phyloP scores from a whole-genome alignment of 2,329 filamentous ascomycete genomes.

The Aureobasidium sp. region DNA sequence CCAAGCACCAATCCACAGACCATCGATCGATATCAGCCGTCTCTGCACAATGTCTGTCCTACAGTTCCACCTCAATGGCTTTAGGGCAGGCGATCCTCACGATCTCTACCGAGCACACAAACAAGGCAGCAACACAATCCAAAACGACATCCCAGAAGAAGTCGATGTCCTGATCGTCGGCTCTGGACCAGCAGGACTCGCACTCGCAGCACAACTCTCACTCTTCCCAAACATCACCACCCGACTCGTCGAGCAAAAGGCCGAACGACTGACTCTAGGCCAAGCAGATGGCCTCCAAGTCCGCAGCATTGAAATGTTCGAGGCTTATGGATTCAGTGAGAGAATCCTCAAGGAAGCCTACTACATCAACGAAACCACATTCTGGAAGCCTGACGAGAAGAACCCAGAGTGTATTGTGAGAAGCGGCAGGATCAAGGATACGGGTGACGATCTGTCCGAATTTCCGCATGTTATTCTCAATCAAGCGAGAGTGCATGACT shows the following conservation, averaged over 20 bases:
- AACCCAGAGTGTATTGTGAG: constrained; percentile 13
- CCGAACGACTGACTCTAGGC: constrained; percentile 32
- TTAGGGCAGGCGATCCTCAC: constrained; percentile 27
- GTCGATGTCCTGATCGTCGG: constrained; percentile 46
- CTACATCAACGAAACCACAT: constrained; percentile 57
- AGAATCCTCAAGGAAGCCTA: constrained; percentile 59
- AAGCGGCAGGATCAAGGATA: constrained; percentile 14
- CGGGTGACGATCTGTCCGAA: constrained; percentile 40
- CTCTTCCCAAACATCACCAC: constrained; percentile 42
- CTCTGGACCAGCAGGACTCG: constrained; percentile 43
- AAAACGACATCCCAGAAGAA: constrained; percentile 24
- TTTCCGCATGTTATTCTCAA: constrained; percentile 61
- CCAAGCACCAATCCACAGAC: too few relatives aligned
- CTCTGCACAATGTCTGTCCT: constrained; percentile 16
- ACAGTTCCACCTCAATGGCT: constrained; percentile 31
- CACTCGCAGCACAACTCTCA: constrained; percentile 46
- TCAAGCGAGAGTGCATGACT: constrained; percentile 63
- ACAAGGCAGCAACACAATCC: constrained; percentile 19
- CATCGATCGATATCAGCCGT: too few relatives aligned
- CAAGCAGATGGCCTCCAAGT: constrained; percentile 54
- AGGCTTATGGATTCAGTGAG: constrained; percentile 62
- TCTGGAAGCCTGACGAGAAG: constrained; percentile 46
- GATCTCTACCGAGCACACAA: constrained; percentile 20
- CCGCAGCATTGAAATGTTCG: constrained; percentile 63
- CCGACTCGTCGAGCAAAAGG: constrained; percentile 41